Percentiles rank a stretch among this genome's conserved stretches.
These are phyloP conservation scores for Neurospora sp. DNA, from an alignment of 495 filamentous ascomycete species.

Conservation along the genomic window DNA sequence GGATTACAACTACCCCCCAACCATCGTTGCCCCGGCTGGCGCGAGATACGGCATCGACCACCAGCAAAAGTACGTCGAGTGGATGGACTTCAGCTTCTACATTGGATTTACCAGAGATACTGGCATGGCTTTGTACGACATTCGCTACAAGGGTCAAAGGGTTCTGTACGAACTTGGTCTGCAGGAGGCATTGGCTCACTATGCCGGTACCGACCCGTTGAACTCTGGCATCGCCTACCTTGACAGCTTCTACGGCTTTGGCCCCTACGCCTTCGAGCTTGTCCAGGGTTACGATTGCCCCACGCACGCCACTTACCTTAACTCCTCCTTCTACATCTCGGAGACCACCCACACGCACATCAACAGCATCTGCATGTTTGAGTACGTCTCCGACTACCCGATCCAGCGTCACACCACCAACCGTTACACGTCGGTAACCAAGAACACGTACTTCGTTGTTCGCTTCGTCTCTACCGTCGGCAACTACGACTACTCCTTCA, in stretches of 20 bases:
- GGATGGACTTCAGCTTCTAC: slow-evolving; percentile 47
- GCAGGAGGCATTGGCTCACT: slow-evolving; percentile 47
- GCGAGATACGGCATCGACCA: slow-evolving; percentile 31
- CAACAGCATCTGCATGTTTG: slow-evolving; percentile 43
- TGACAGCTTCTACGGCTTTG: slow-evolving; percentile 40
- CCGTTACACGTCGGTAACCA: slow-evolving; percentile 28
- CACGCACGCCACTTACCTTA: slow-evolving; percentile 36
- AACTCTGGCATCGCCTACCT: slow-evolving; percentile 32
- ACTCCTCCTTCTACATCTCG: slow-evolving; percentile 26
- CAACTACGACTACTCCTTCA: slow-evolving; percentile 36
- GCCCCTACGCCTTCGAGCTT: slow-evolving; percentile 34
- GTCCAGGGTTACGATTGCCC: slow-evolving; percentile 45
- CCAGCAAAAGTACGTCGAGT: slow-evolving; percentile 39
- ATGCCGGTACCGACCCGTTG: slow-evolving; percentile 41
- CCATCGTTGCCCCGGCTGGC: slow-evolving; percentile 27
- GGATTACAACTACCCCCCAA: slow-evolving; percentile 29
- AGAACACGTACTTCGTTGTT: slow-evolving; percentile 37
- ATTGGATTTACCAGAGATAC: slow-evolving; percentile 33
- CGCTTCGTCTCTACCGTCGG: slow-evolving; percentile 37
- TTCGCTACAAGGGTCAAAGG: slow-evolving; percentile 42
- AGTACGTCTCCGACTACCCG: slow-evolving; percentile 34
- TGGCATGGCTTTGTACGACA: slow-evolving; percentile 38
- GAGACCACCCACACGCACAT: slow-evolving; percentile 31
- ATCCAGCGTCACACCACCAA: slow-evolving; percentile 34
- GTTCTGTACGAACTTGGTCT: slow-evolving; percentile 47